phyloP scores from a whole-genome alignment of 1,139 yeast genomes.

The Meyerozyma guilliermondii region DNA sequence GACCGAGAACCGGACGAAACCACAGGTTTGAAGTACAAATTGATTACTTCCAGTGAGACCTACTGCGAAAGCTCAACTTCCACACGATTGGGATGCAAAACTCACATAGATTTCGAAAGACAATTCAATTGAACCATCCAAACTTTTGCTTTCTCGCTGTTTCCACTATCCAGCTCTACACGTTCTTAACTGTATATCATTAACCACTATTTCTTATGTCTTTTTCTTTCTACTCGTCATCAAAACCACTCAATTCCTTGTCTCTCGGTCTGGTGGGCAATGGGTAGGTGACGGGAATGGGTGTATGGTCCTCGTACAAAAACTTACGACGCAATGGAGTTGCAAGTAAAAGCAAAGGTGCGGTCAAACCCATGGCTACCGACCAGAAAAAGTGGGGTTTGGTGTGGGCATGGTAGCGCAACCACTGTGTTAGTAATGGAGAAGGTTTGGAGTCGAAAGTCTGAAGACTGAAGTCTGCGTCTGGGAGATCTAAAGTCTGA shows the following conservation, averaged over 20 bases:
- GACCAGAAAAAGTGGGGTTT: constrained; percentile 76
- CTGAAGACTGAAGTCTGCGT: no score
- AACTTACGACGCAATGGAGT: constrained; percentile 71
- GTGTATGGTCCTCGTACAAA: constrained; percentile 61
- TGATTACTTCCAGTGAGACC: no score
- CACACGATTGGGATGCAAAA: no score
- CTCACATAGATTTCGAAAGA: no score
- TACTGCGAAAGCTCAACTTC: no score
- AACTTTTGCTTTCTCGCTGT: not conserved
- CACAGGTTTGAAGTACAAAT: no score
- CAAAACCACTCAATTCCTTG: constrained; percentile 46
- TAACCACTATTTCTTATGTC: not conserved
- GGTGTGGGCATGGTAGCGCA: constrained; percentile 74
- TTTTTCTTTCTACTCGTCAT: constrained; percentile 31
- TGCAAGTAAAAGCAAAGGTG: constrained; percentile 57
- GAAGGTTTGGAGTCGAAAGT: no score
- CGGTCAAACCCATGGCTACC: constrained; percentile 61
- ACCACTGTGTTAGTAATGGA: constrained; percentile 46
- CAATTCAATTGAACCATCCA: no score
- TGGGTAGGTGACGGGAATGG: constrained; percentile 69
- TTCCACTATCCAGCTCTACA: not conserved
- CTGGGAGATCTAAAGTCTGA: no score
- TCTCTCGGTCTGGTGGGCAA: constrained; percentile 56
- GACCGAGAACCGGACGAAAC: no score
- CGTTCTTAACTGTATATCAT: not conserved